Conservation (phyloP, 768 basidiomycete species). For the Serpula lacrymans region DNA sequence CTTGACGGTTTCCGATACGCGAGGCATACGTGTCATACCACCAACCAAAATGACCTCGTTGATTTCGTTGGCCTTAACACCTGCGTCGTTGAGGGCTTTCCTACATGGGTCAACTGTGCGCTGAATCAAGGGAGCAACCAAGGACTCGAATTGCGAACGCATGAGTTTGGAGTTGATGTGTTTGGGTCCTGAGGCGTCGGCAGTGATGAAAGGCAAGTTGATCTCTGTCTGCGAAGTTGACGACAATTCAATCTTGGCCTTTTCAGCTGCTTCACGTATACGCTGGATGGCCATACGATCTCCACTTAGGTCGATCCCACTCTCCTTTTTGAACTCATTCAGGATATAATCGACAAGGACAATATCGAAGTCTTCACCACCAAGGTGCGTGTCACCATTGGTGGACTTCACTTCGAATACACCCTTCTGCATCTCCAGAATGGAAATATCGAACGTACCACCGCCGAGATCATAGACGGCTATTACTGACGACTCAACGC, state of each 20-base stretch:
- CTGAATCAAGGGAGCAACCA: conserved; percentile 79
- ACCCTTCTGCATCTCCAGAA: conserved; percentile 99
- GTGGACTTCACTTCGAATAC: conserved; percentile 99
- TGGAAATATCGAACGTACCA: conserved; percentile 99
- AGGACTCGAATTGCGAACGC: conserved; percentile 85
- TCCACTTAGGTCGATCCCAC: conserved; percentile 71
- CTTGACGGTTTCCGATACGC: conserved; percentile 93
- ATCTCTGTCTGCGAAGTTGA: conserved; percentile 95
- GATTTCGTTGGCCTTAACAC: conserved; percentile 88
- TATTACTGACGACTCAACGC: conserved; percentile 75
- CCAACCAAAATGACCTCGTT: conserved; percentile 98
- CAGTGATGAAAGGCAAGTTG: conserved; percentile 97
- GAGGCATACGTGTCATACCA: conserved; percentile 98
- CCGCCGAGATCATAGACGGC: conserved; percentile 99
- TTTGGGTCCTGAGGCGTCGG: conserved; percentile 91
- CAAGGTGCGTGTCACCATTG: conserved; percentile 98
- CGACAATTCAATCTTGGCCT: conserved; percentile 98
- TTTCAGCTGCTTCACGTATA: conserved; percentile 98
- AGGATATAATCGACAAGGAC: conserved; percentile 83
- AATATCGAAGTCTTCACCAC: conserved; percentile 96
- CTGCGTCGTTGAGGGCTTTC: conserved; percentile 93
- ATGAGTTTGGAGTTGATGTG: conserved; percentile 93
- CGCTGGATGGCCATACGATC: conserved; percentile 98
- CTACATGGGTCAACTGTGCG: conserved; percentile 95
- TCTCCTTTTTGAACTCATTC: conserved; percentile 92